Evolutionary conservation across 1,284 basidiomycete species (phyloP).

Genomic region (Microbotryum violaceum): DNA sequence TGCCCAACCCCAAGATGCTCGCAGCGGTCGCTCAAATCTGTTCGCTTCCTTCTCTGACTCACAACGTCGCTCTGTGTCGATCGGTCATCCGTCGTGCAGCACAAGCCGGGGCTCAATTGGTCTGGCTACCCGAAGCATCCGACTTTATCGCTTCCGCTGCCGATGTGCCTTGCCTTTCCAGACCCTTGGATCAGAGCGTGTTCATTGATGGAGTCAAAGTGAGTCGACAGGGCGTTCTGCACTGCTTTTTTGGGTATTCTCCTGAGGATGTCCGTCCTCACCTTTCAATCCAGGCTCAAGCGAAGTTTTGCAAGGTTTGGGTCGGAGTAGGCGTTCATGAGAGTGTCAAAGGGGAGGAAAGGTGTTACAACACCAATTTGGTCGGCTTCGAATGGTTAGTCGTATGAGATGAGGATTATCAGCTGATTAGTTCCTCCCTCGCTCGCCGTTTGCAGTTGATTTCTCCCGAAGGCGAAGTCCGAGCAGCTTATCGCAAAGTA

Average conservation of each 20-base stretch:
- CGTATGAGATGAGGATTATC: conserved; percentile 32
- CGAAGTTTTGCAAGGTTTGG: conserved; percentile 41
- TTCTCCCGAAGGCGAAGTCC: conserved; percentile 40
- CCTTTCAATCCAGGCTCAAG: conserved; percentile 27
- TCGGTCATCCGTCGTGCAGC: conserved; percentile 44
- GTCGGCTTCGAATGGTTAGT: conserved; percentile 18
- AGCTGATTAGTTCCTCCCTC: no score
- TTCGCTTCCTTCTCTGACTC: conserved; percentile 35
- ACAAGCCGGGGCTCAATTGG: conserved; percentile 42
- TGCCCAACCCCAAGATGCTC: conserved; percentile 13
- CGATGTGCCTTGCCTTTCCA: conserved; percentile 34
- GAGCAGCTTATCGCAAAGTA: conserved; percentile 44
- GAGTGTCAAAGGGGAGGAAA: conserved; percentile 35
- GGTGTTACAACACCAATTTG: conserved; percentile 22
- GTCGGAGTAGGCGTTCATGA: conserved; percentile 48
- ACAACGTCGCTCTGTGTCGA: conserved; percentile 39
- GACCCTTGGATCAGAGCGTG: conserved; percentile 31
- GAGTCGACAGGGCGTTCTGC: neutral
- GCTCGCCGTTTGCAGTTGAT: conserved; percentile 40
- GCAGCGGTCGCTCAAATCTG: conserved; percentile 35
- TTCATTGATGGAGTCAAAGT: conserved; percentile 41
- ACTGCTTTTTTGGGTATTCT: no score
- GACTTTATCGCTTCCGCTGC: conserved; percentile 45
- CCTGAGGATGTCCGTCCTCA: no score
- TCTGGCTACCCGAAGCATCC: conserved; percentile 48